A percentile compares a stretch with the other conserved stretches of the same genome.
Evolutionary conservation across 202 grass and related monocot genomes (phyloP).

Genomic region (Thinopyrum obtusiflorum): DNA sequence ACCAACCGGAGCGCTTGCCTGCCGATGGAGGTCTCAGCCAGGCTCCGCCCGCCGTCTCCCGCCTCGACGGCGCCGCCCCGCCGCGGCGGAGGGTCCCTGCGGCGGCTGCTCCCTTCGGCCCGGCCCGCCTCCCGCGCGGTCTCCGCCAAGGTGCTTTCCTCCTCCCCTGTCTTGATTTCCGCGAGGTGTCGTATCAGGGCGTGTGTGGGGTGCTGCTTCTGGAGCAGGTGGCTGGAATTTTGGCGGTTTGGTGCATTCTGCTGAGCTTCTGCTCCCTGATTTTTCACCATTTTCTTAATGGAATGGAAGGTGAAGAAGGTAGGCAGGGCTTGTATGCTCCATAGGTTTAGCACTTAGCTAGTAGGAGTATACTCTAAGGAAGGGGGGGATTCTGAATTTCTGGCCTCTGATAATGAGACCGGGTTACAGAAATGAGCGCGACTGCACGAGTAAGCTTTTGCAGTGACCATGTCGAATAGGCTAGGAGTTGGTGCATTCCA

Average conservation of each 20-base stretch:
- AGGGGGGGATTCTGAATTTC: not conserved
- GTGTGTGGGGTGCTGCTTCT: not conserved
- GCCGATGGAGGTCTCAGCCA: conserved; percentile 36
- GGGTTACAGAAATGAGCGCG: not conserved
- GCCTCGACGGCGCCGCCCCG: not conserved
- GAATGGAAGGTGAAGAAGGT: not conserved
- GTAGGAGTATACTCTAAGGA: not conserved
- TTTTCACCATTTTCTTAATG: no score
- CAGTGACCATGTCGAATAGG: not conserved
- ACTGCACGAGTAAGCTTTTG: not conserved
- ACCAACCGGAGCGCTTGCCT: not conserved
- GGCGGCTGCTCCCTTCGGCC: not conserved
- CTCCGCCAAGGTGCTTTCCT: conserved; percentile 22
- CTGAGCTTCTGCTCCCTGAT: not conserved
- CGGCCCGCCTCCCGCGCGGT: conserved; percentile 12
- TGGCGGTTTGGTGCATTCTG: not conserved
- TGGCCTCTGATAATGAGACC: not conserved
- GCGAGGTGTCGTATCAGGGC: no score
- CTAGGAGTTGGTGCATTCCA: not conserved
- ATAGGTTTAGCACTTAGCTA: not conserved
- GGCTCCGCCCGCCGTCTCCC: conserved; percentile 5
- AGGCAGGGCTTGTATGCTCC: not conserved
- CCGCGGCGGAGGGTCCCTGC: not conserved
- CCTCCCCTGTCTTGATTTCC: not conserved
- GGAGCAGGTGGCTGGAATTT: not conserved